These are phyloP conservation scores for Thymus mandschuricus DNA, from an alignment of 257 asterid species.

Conservation along the genomic window DNA sequence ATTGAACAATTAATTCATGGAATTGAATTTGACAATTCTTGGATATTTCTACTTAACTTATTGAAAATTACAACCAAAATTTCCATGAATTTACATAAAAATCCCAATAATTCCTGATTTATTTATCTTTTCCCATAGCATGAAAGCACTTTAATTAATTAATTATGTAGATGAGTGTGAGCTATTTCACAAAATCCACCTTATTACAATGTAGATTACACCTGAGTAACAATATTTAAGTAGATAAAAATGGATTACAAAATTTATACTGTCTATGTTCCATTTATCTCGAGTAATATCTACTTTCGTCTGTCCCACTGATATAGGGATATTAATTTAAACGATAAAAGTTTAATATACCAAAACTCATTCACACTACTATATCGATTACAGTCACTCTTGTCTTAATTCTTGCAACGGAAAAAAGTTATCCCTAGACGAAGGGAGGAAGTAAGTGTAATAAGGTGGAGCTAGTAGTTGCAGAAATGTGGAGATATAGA, in stretches of 20 bases:
- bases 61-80: neutral
- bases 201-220: neutral
- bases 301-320: too few relatives aligned
- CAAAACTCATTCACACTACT: too few relatives aligned
- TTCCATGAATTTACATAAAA: neutral
- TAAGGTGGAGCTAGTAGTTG: neutral
- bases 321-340: too few relatives aligned
- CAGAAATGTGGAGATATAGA: conserved; percentile 29
- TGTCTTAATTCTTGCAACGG: too few relatives aligned
- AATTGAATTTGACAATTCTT: neutral
- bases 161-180: neutral
- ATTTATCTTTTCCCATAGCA: too few relatives aligned
- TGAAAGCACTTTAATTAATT: neutral
- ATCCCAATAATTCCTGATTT: too few relatives aligned
- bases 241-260: neutral
- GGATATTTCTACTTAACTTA: neutral
- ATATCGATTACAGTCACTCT: too few relatives aligned
- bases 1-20: neutral
- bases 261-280: neutral
- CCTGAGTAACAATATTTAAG: neutral
- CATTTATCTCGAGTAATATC: too few relatives aligned
- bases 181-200: neutral
- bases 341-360: too few relatives aligned
- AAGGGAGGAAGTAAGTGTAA: neutral
- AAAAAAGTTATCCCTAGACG: too few relatives aligned